Evolutionary conservation across 805 yeast species (phyloP).

Genomic region (Lipomyces oligophaga): DNA sequence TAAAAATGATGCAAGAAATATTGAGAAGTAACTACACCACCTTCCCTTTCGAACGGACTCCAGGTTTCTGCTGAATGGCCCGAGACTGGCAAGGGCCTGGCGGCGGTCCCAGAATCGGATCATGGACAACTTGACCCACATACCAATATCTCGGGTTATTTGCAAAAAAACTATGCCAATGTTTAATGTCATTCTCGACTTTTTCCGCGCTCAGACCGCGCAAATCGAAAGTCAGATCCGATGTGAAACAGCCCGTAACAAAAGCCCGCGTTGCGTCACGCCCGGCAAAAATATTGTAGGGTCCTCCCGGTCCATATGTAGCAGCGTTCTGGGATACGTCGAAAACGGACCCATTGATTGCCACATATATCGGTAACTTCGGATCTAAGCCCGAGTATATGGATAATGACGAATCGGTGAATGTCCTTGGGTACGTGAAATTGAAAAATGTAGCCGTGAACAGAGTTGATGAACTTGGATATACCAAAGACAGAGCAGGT

Average conservation of each 20-base stretch:
- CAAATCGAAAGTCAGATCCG: slow-evolving; percentile 59
- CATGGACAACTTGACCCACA: slow-evolving; percentile 54
- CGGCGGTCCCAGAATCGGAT: slow-evolving; percentile 45
- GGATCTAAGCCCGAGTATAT: slow-evolving; percentile 51
- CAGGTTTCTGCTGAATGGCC: slow-evolving; percentile 4
- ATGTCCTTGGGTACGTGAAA: slow-evolving; percentile 33
- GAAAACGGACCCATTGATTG: slow-evolving; percentile 56
- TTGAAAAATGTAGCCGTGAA: slow-evolving; percentile 7
- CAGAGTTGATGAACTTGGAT: neutral
- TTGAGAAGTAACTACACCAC: too few relatives aligned
- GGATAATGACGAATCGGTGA: slow-evolving; percentile 48
- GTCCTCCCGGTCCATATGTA: slow-evolving; percentile 58
- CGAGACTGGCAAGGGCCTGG: slow-evolving; percentile 47
- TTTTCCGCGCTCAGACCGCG: slow-evolving; percentile 52
- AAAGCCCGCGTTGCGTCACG: slow-evolving; percentile 65
- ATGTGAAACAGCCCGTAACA: slow-evolving; percentile 63
- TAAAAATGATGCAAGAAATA: too few relatives aligned
- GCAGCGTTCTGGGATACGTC: slow-evolving; percentile 54
- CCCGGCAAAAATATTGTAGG: slow-evolving; percentile 58
- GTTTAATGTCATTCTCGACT: slow-evolving; percentile 41
- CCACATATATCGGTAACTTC: slow-evolving; percentile 53
- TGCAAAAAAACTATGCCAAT: slow-evolving; percentile 54
- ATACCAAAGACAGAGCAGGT: neutral
- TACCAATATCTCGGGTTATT: slow-evolving; percentile 52
- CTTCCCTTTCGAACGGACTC: too few relatives aligned